These are phyloP conservation scores for Lantana camara DNA, from an alignment of 257 asterid species.

Conservation along the genomic window DNA sequence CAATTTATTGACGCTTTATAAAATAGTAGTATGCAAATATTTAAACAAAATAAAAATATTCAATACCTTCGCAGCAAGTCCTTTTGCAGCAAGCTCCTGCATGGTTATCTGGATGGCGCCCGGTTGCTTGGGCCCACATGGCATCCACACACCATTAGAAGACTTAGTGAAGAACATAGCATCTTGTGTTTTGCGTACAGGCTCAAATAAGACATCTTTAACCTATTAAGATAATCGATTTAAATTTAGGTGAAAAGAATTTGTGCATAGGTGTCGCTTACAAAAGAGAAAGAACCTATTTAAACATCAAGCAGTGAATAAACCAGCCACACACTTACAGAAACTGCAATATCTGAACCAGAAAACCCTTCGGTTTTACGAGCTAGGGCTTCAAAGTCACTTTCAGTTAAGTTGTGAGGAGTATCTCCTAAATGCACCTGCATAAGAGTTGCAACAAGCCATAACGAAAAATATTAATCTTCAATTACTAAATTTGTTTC, in stretches of 20 bases:
- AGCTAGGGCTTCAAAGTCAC: conserved; percentile 67
- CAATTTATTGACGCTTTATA: conserved; percentile 1
- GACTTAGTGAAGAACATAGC: conserved; percentile 76
- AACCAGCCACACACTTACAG: conserved; percentile 49
- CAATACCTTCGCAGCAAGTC: conserved; percentile 81
- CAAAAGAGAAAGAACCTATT: not conserved
- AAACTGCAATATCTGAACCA: conserved; percentile 78
- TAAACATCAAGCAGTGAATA: conserved; percentile 8
- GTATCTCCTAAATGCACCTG: conserved; percentile 89
- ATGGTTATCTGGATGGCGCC: conserved; percentile 83
- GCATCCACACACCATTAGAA: conserved; percentile 68
- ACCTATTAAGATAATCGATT: conserved; percentile 53
- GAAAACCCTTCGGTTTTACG: conserved; percentile 78
- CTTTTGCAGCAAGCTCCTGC: conserved; percentile 86
- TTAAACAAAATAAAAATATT: not conserved
- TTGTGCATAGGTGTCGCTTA: conserved; percentile 7
- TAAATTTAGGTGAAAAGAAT: not conserved
- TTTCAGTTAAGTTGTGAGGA: conserved; percentile 68
- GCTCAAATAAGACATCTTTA: conserved; percentile 94
- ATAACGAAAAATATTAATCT: conserved; percentile 1
- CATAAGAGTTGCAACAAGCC: conserved; percentile 18
- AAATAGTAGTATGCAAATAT: not conserved
- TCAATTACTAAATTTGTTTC: not conserved
- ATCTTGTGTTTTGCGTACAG: conserved; percentile 97
- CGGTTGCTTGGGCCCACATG: conserved; percentile 91